Conservation (phyloP, 768 basidiomycete genomes). For the Dacryopinax primogenitus region DNA sequence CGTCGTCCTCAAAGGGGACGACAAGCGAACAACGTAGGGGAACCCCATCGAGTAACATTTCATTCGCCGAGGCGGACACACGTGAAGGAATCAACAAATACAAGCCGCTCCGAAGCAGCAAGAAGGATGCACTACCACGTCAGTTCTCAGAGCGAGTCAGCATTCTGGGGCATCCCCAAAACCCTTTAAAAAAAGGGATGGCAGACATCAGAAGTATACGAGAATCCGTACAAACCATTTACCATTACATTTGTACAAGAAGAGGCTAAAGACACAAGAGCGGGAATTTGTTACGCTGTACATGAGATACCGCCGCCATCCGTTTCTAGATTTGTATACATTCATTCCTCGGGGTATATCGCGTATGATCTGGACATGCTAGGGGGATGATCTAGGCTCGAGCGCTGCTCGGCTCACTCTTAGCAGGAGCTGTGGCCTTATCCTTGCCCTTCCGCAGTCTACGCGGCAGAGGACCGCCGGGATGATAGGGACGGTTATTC, state of each 20-base stretch:
- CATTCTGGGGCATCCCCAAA: not conserved
- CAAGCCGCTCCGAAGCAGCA: too few species aligned
- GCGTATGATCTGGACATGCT: not conserved
- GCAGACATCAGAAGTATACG: not conserved
- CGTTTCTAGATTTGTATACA: constrained; percentile 1
- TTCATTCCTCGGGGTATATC: not conserved
- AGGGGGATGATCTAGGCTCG: not conserved
- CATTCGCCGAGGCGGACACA: too few species aligned
- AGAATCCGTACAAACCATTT: not conserved
- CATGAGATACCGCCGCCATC: not conserved
- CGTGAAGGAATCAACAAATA: too few species aligned
- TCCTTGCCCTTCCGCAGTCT: not conserved
- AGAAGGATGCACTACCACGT: too few species aligned
- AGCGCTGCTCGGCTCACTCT: not conserved
- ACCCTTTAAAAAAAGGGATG: not conserved
- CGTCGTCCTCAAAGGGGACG: too few species aligned
- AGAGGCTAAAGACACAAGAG: not conserved
- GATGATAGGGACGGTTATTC: not conserved
- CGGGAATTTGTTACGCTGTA: not conserved
- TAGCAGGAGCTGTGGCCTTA: not conserved
- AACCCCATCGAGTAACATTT: too few species aligned
- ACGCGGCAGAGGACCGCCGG: not conserved
- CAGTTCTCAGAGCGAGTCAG: too few species aligned
- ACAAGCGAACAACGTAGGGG: too few species aligned
- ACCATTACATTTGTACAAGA: not conserved